Conservation (phyloP, 257 asterid genomes). For the Echium plantagineum region DNA sequence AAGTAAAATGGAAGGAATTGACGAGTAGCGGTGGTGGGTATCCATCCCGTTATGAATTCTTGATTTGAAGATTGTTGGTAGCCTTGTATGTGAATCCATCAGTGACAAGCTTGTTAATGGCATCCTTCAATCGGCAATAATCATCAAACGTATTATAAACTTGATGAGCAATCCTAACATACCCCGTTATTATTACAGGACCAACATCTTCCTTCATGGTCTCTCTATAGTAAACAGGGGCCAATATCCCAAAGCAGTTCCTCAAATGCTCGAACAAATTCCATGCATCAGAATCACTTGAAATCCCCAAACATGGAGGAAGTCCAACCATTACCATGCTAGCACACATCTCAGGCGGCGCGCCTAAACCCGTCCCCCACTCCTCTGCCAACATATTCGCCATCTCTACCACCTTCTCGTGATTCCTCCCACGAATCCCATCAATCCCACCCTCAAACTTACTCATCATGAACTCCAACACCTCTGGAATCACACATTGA, state of each 20-base stretch:
- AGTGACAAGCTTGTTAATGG: constrained; percentile 45
- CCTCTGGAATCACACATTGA: constrained; percentile 63
- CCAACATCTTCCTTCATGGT: constrained; percentile 39
- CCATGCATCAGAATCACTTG: constrained; percentile 37
- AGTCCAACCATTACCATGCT: constrained; percentile 90
- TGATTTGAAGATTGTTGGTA: no score
- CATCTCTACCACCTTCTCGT: constrained; percentile 33
- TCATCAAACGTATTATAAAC: constrained; percentile 66
- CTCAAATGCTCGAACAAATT: constrained; percentile 61
- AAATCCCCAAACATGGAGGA: constrained; percentile 58
- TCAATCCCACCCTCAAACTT: constrained; percentile 72
- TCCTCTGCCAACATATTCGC: constrained; percentile 34
- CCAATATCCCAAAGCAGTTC: constrained; percentile 49
- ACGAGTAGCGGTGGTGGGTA: no score
- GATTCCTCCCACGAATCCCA: constrained; percentile 65
- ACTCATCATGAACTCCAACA: constrained; percentile 39
- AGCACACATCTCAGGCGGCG: constrained; percentile 66
- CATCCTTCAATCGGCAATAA: constrained; percentile 63
- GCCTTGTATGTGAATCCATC: constrained; percentile 35
- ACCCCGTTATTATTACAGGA: constrained; percentile 46
- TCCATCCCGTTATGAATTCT: no score
- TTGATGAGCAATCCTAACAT: constrained; percentile 87
- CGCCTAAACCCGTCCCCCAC: constrained; percentile 73
- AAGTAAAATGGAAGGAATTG: no score
- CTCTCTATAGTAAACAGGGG: constrained; percentile 57